Evolutionary conservation across 345 rosid genomes (phyloP).

Genomic region (Trapa bicornis): DNA sequence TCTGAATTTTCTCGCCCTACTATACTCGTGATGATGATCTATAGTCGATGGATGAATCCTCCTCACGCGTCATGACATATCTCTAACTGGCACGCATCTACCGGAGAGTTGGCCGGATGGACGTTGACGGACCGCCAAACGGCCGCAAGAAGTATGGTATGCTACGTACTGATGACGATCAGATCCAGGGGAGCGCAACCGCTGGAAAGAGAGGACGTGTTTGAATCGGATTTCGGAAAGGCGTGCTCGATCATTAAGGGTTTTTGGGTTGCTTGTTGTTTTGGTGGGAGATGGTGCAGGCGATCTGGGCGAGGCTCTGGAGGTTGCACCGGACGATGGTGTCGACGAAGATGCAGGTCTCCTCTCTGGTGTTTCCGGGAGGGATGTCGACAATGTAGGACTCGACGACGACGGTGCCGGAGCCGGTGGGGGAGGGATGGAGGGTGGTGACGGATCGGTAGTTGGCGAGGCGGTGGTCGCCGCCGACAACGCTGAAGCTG

Average conservation of each 20-base stretch:
- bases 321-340: constrained; percentile 80
- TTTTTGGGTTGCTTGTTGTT: not conserved
- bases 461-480: constrained; percentile 43
- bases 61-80: not conserved
- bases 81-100: no score
- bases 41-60: no score
- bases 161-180: no score
- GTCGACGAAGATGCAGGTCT: constrained; percentile 57
- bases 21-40: no score
- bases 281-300: constrained; percentile 28
- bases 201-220: not conserved
- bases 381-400: constrained; percentile 84
- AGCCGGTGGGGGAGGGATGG: constrained; percentile 30
- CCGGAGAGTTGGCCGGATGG: no score
- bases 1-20: no score
- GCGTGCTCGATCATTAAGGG: not conserved
- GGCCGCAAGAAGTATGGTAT: no score
- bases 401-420: constrained; percentile 58
- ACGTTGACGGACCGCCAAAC: no score
- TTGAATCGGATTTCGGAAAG: no score
- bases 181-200: no score
- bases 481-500: constrained; percentile 51
- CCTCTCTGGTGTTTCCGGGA: constrained; percentile 68
- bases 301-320: constrained; percentile 59
- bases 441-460: constrained; percentile 46